phyloP scores from a whole-genome alignment of 371 early-diverging fungal genomes.

The Nematocida sp. region DNA sequence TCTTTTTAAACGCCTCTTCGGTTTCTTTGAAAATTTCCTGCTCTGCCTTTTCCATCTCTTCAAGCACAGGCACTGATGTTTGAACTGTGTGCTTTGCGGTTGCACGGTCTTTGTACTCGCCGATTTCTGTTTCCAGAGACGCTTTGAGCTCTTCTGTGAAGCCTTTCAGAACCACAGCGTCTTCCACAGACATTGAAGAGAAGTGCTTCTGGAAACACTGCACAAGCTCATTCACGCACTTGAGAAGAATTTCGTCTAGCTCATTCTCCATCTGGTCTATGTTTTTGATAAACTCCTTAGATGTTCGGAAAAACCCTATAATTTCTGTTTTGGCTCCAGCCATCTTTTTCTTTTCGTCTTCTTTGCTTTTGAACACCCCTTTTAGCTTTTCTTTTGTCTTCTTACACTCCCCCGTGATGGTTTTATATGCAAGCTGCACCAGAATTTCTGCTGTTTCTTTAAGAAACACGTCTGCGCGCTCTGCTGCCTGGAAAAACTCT shows the following conservation, averaged over 20 bases:
- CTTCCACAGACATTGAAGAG: neutral
- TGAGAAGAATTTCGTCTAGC: constrained; percentile 44
- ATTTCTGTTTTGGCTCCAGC: neutral
- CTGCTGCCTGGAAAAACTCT: neutral
- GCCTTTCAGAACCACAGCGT: neutral
- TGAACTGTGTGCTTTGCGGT: neutral
- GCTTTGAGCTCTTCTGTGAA: neutral
- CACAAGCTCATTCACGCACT: constrained; percentile 13
- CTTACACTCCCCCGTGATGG: neutral
- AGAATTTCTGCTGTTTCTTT: constrained; percentile 14
- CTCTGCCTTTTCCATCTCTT: neutral
- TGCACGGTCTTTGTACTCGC: neutral
- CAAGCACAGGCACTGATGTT: constrained; percentile 17
- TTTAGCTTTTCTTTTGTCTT: neutral
- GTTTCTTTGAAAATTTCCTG: neutral
- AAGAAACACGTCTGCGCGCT: neutral
- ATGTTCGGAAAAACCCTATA: constrained; percentile 4
- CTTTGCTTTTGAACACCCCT: neutral
- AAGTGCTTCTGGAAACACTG: neutral
- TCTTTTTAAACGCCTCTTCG: neutral
- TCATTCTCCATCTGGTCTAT: constrained; percentile 47
- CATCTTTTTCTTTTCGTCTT: neutral
- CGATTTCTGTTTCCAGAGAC: constrained; percentile 11
- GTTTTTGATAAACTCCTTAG: constrained; percentile 2
- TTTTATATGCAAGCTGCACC: constrained; percentile 23